Percentiles rank a stretch among this genome's conserved stretches.
These are phyloP conservation scores for Pichia cephalocereana DNA, from an alignment of 805 yeast species.

Conservation along the genomic window DNA sequence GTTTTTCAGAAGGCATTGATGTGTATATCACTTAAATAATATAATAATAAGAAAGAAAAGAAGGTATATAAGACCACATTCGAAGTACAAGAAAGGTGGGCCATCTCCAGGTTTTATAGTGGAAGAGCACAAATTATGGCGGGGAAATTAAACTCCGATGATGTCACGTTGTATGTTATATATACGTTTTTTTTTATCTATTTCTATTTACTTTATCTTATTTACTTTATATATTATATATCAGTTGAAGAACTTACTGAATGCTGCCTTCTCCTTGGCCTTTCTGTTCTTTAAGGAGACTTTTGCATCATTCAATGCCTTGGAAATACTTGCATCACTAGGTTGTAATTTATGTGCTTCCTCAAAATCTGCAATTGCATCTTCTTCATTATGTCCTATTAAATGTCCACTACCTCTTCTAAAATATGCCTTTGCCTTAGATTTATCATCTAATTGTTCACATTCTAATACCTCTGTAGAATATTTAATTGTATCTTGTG, in stretches of 20 bases:
- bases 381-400: constrained; percentile 55
- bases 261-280: constrained; percentile 65
- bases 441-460: constrained; percentile 49
- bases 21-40: too few species aligned
- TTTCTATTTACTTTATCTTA: too few species aligned
- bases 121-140: too few species aligned
- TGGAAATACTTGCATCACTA: constrained; percentile 59
- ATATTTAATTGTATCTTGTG: constrained; percentile 45
- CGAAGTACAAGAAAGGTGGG: too few species aligned
- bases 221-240: too few species aligned
- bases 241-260: constrained; percentile 54
- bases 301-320: constrained; percentile 55
- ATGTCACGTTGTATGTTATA: too few species aligned
- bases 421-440: constrained; percentile 77
- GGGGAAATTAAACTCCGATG: too few species aligned
- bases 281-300: constrained; percentile 40
- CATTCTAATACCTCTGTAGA: constrained; percentile 60
- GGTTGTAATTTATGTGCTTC: constrained; percentile 59
- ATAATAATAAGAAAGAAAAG: too few species aligned
- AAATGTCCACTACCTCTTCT: constrained; percentile 75
- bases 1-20: constrained; percentile 7
- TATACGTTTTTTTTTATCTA: too few species aligned
- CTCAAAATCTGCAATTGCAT: constrained; percentile 57
- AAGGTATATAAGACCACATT: too few species aligned
- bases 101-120: too few species aligned